Percentiles rank a stretch among this genome's conserved stretches.
These are phyloP conservation scores for Alternaria arborescens DNA, from an alignment of 2,329 filamentous ascomycete species.

Conservation along the genomic window DNA sequence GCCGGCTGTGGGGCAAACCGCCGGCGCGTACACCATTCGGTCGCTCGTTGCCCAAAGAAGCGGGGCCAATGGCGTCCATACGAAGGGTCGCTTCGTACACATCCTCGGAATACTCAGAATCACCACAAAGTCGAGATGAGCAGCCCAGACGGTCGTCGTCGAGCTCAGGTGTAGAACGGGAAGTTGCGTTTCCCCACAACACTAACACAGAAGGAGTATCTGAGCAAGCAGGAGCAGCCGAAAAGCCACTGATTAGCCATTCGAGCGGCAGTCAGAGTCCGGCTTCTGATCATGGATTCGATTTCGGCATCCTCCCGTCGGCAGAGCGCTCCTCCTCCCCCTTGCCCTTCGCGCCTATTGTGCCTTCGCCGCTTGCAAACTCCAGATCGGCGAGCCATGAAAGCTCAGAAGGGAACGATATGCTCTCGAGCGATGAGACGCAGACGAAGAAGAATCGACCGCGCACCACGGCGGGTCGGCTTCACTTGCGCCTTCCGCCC, in stretches of 20 bases:
- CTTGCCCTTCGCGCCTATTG: conserved; percentile 18
- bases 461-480: conserved; percentile 7
- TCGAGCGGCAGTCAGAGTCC: conserved; percentile 13
- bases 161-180: conserved; percentile 32
- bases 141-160: conserved; percentile 35
- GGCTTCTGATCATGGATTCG: conserved; percentile 14
- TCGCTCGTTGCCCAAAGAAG: conserved; percentile 7
- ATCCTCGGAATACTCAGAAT: conserved; percentile 20
- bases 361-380: conserved; percentile 19
- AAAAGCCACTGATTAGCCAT: conserved; percentile 2
- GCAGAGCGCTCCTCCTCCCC: conserved; percentile 11
- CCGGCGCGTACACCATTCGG: conserved; percentile 6
- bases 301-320: conserved; percentile 14
- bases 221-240: conserved; percentile 11
- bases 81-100: conserved; percentile 30
- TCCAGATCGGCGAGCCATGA: conserved; percentile 11
- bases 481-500: conserved; percentile 19
- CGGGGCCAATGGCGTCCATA: conserved; percentile 32
- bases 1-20: conserved; percentile 6
- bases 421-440: conserved; percentile 19
- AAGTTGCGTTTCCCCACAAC: conserved; percentile 27
- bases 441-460: conserved; percentile 7
- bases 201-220: conserved; percentile 12
- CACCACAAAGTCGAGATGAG: conserved; percentile 22
- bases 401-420: background rate